Conservation (phyloP, 176 grass and related monocot genomes). For the Poa pratensis region DNA sequence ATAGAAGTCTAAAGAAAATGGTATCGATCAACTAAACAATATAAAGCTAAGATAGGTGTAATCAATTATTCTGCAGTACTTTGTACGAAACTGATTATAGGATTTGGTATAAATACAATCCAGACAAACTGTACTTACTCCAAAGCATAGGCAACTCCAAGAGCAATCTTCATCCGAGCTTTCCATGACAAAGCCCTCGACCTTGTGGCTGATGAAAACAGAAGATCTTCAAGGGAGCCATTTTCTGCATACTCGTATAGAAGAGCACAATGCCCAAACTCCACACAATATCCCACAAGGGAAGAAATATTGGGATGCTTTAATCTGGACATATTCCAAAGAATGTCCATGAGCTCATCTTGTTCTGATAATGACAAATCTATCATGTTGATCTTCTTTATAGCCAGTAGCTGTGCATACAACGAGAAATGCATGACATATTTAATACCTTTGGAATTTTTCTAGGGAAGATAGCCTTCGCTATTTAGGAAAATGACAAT, state of each 20-base stretch:
- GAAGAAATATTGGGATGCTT: conserved; percentile 76
- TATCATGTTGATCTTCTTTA: conserved; percentile 88
- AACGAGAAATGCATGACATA: conserved; percentile 31
- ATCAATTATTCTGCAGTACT: neutral
- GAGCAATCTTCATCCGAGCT: conserved; percentile 84
- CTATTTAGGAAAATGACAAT: conserved; percentile 34
- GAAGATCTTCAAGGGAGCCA: conserved; percentile 80
- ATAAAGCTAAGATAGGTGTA: conserved; percentile 27
- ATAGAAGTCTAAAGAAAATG: neutral
- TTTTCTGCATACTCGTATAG: conserved; percentile 81
- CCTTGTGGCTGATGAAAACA: conserved; percentile 64
- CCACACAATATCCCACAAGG: conserved; percentile 85
- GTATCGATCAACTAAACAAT: conserved; percentile 17
- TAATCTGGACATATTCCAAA: conserved; percentile 79
- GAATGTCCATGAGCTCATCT: conserved; percentile 84
- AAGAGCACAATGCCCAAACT: conserved; percentile 73
- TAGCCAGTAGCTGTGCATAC: conserved; percentile 68
- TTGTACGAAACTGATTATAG: conserved; percentile 21
- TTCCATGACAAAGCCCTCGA: conserved; percentile 87
- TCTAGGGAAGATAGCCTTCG: neutral
- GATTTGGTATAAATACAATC: conserved; percentile 22
- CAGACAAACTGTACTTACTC: conserved; percentile 68
- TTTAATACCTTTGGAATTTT: neutral
- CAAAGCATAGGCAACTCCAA: conserved; percentile 88
- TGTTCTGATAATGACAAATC: conserved; percentile 77